Evolutionary conservation across 2,329 filamentous ascomycete species (phyloP).

Genomic region (Sphaerulina musiva): DNA sequence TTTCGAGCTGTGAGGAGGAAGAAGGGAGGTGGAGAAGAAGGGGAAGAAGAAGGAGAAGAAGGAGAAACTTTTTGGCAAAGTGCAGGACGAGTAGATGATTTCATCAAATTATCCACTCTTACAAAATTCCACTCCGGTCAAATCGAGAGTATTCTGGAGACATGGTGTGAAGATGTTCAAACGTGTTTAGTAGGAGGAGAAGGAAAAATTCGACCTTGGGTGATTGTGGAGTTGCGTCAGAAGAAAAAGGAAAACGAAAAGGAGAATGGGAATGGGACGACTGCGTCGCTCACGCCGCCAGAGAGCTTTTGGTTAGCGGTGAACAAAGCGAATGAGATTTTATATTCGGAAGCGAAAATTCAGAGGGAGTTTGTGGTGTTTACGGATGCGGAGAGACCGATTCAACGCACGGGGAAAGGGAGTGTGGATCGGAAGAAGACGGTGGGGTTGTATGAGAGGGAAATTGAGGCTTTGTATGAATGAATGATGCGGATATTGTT

Average conservation of each 20-base stretch:
- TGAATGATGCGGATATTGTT: no score
- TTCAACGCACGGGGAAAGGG: slow-evolving; percentile 12
- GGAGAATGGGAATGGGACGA: no score
- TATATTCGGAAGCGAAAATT: neutral
- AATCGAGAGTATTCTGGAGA: neutral
- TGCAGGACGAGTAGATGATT: neutral
- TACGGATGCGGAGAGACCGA: slow-evolving; percentile 8
- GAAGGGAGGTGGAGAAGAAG: no score
- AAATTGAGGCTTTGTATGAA: neutral
- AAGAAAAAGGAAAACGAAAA: no score
- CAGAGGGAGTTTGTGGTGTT: slow-evolving; percentile 13
- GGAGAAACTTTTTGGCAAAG: neutral
- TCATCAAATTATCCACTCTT: neutral
- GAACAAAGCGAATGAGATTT: neutral
- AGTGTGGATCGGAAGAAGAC: slow-evolving; percentile 13
- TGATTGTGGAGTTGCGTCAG: neutral
- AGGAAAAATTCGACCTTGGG: neutral
- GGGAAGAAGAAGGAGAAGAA: no score
- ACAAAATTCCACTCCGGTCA: neutral
- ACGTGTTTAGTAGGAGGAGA: neutral
- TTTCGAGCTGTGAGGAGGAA: neutral
- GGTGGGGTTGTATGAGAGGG: slow-evolving; percentile 5
- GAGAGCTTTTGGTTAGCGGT: neutral
- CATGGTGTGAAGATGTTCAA: neutral
- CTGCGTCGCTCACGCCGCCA: no score